Evolutionary conservation across 768 basidiomycete genomes (phyloP).

Genomic region (Phanerodontia chrysosporium): DNA sequence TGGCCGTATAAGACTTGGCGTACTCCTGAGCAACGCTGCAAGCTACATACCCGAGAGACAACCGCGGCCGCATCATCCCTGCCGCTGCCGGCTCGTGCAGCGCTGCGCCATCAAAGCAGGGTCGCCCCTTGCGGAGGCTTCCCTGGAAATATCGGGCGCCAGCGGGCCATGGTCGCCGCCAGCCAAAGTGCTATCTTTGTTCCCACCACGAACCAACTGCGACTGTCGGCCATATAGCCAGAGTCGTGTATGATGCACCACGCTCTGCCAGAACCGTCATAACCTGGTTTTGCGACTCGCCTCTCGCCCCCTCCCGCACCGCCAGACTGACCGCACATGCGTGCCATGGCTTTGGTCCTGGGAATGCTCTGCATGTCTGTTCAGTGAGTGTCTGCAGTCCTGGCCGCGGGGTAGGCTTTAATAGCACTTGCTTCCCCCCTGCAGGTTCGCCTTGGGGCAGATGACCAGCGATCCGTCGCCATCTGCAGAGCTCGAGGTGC

Average conservation of each 20-base stretch:
- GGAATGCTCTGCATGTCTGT: not conserved
- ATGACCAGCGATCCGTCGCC: not conserved
- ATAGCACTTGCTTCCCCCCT: not conserved
- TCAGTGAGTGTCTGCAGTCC: not conserved
- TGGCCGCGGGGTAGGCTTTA: not conserved
- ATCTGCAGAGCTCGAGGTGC: not conserved
- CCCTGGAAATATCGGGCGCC: not conserved
- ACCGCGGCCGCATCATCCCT: no score
- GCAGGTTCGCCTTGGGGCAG: not conserved
- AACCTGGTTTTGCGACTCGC: not conserved
- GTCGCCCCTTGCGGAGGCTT: not conserved
- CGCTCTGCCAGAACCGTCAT: not conserved
- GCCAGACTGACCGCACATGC: conserved; percentile 2
- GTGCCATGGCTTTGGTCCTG: conserved; percentile 1
- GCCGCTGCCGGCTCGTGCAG: no score
- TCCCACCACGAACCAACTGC: not conserved
- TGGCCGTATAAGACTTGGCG: no score
- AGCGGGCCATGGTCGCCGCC: not conserved
- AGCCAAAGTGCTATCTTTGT: not conserved
- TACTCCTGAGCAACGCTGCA: no score
- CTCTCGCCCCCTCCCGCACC: not conserved
- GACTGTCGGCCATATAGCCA: not conserved
- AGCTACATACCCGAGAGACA: no score
- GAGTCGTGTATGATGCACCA: not conserved
- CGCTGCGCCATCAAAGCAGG: not conserved